phyloP scores from a whole-genome alignment of 148 eudicot genomes.

The Silene conica region DNA sequence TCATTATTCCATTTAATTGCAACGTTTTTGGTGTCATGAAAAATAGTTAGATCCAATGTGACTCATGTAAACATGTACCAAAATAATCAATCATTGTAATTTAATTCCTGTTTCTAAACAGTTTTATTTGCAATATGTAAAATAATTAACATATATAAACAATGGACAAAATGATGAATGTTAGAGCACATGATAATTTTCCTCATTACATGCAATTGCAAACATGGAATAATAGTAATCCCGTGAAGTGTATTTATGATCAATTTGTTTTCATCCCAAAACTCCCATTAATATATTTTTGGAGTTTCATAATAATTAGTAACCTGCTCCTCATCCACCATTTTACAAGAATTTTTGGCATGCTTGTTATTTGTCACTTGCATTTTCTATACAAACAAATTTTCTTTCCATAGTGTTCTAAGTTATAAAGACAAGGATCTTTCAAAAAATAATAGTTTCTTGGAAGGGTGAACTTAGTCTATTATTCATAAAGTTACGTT shows the following conservation, averaged over 20 bases:
- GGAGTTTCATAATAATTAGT: conserved; percentile 18
- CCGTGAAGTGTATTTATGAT: conserved; percentile 28
- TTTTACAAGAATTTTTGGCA: neutral
- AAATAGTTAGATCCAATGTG: no score
- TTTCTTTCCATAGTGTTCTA: no score
- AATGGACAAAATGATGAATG: neutral
- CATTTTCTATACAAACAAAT: neutral
- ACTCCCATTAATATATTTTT: conserved; percentile 19
- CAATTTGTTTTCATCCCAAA: conserved; percentile 10
- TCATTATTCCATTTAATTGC: no score
- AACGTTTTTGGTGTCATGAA: no score
- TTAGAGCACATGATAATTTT: neutral
- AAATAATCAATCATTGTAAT: neutral
- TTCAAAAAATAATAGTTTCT: no score
- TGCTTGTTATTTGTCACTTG: neutral
- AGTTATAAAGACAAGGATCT: no score
- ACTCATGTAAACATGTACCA: no score
- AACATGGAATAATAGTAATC: neutral
- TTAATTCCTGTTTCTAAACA: neutral
- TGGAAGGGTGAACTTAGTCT: no score
- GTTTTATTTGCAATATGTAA: conserved; percentile 35
- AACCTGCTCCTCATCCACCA: neutral
- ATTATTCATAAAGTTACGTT: no score
- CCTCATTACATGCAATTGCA: neutral
- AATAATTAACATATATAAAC: neutral